Conservation (phyloP, 768 basidiomycete genomes). For the Suillus variegatus region DNA sequence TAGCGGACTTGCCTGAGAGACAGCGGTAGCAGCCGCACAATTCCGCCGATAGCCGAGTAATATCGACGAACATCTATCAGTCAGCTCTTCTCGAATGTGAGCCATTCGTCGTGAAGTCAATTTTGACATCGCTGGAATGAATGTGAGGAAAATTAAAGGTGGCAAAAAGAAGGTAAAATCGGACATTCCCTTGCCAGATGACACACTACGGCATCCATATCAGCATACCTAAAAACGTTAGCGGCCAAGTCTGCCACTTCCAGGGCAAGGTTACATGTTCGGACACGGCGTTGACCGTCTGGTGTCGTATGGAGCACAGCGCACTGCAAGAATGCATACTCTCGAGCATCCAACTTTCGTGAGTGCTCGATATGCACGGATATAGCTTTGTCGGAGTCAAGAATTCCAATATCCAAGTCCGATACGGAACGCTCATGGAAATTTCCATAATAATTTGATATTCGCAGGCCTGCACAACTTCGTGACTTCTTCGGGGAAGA, state of each 20-base stretch:
- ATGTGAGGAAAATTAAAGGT: not conserved
- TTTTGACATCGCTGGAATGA: constrained; percentile 63
- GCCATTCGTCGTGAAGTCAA: constrained; percentile 61
- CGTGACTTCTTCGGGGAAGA: not conserved
- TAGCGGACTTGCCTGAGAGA: constrained; percentile 65
- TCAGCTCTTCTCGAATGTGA: constrained; percentile 82
- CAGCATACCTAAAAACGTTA: constrained; percentile 89
- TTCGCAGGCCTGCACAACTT: constrained; percentile 54
- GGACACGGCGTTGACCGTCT: constrained; percentile 77
- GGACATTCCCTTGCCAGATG: constrained; percentile 78
- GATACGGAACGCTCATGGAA: constrained; percentile 67
- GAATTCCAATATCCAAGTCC: constrained; percentile 75
- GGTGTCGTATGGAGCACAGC: constrained; percentile 86
- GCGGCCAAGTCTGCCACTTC: constrained; percentile 82
- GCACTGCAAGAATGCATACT: constrained; percentile 79
- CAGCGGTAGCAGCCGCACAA: constrained; percentile 78
- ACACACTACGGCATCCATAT: constrained; percentile 81
- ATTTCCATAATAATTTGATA: constrained; percentile 69
- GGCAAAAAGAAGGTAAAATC: constrained; percentile 18
- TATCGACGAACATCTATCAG: constrained; percentile 79
- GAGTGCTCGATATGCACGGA: constrained; percentile 76
- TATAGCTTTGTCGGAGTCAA: constrained; percentile 83
- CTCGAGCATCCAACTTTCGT: constrained; percentile 64
- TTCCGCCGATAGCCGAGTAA: constrained; percentile 85
- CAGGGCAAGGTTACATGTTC: constrained; percentile 84